Evolutionary conservation across 345 rosid species (phyloP).

Genomic region (Mangifera indica): DNA sequence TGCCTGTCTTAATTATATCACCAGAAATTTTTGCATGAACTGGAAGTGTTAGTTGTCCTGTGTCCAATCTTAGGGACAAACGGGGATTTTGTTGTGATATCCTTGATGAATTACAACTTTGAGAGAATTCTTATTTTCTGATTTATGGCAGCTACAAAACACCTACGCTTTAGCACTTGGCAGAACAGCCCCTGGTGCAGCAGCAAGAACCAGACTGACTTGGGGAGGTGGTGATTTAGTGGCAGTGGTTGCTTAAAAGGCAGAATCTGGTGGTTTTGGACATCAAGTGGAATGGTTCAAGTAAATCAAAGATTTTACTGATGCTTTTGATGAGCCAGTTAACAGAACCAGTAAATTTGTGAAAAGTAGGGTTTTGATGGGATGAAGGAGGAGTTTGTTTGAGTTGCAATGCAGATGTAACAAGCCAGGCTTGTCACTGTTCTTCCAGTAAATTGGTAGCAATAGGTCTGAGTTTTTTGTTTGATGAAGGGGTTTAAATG

Average conservation of each 20-base stretch:
- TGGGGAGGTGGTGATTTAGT: too few species aligned
- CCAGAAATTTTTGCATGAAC: not conserved
- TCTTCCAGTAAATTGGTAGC: too few species aligned
- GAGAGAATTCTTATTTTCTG: not conserved
- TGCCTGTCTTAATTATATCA: not conserved
- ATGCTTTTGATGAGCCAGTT: slow-evolving; percentile 5
- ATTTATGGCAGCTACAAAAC: not conserved
- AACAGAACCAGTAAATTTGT: not conserved
- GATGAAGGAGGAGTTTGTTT: not conserved
- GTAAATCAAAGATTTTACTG: not conserved
- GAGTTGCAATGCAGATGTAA: not conserved
- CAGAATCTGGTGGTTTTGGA: not conserved
- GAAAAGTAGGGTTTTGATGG: not conserved
- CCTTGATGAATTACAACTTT: not conserved
- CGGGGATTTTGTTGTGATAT: not conserved
- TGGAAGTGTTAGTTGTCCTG: not conserved
- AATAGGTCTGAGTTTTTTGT: not conserved
- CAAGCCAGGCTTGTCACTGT: too few species aligned
- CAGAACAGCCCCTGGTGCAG: too few species aligned
- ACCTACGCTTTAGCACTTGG: too few species aligned
- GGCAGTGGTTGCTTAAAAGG: not conserved
- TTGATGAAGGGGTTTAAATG: not conserved
- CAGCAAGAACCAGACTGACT: too few species aligned
- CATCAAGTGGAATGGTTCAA: not conserved
- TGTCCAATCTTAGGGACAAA: not conserved